Conservation (phyloP, 352 stramenopile species). For the Pythium rishiriense region DNA sequence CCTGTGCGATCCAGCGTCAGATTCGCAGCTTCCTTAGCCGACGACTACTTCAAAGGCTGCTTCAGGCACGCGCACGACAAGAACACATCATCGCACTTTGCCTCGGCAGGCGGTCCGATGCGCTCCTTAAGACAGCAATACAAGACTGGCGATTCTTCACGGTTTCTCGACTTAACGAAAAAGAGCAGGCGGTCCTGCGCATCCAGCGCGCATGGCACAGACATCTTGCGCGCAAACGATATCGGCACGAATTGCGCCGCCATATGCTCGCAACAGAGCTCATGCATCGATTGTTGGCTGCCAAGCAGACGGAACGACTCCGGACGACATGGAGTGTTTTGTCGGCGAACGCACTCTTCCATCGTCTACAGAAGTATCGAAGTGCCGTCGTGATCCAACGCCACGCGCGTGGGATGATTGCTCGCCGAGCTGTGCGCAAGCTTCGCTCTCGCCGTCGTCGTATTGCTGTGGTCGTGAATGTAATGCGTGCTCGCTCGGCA, state of each 20-base stretch:
- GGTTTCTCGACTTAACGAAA: not conserved
- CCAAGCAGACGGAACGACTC: slow-evolving; percentile 35
- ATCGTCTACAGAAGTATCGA: slow-evolving; percentile 42
- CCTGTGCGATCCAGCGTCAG: slow-evolving; percentile 41
- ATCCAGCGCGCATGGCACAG: slow-evolving; percentile 50
- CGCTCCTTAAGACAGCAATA: slow-evolving; percentile 20
- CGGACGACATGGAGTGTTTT: slow-evolving; percentile 41
- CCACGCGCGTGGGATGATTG: slow-evolving; percentile 45
- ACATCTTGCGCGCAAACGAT: slow-evolving; percentile 26
- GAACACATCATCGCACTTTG: slow-evolving; percentile 45
- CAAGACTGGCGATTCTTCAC: slow-evolving; percentile 30
- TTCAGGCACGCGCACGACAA: slow-evolving; percentile 37
- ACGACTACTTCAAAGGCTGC: slow-evolving; percentile 35
- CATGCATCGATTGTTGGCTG: slow-evolving; percentile 49
- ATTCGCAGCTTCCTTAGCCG: slow-evolving; percentile 40
- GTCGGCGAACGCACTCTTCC: slow-evolving; percentile 47
- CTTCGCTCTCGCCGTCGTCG: slow-evolving; percentile 38
- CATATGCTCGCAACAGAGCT: slow-evolving; percentile 48
- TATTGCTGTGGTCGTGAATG: slow-evolving; percentile 34
- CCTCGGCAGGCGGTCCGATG: slow-evolving; percentile 29
- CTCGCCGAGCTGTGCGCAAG: slow-evolving; percentile 34
- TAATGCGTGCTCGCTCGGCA: slow-evolving; percentile 28
- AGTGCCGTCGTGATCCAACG: slow-evolving; percentile 56
- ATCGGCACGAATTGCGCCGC: slow-evolving; percentile 36
- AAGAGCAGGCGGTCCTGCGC: slow-evolving; percentile 16